Conservation (phyloP, 495 filamentous ascomycete genomes). For the Amorphotheca resinae region DNA sequence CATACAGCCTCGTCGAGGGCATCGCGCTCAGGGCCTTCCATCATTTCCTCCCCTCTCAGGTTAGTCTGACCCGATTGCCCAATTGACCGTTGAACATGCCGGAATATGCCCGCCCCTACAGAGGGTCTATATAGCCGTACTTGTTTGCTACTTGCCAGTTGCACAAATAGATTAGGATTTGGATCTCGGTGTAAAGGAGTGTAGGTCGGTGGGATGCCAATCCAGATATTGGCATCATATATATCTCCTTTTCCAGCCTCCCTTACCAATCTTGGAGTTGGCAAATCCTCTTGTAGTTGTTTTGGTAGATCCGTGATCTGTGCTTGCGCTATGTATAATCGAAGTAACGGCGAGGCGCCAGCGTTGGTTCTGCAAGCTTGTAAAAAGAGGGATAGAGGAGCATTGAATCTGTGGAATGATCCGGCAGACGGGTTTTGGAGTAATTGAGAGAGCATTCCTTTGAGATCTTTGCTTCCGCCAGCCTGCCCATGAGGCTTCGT, state of each 20-base stretch:
- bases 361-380: neutral
- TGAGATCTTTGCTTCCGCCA: neutral
- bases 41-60: slow-evolving; percentile 84
- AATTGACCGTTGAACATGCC: slow-evolving; percentile 35
- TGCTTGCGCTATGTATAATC: slow-evolving; percentile 77
- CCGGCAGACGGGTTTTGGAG: neutral
- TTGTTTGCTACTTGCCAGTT: slow-evolving; percentile 61
- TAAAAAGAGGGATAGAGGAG: slow-evolving; percentile 14
- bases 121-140: slow-evolving; percentile 57
- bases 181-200: slow-evolving; percentile 88
- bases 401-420: slow-evolving; percentile 15
- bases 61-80: slow-evolving; percentile 35
- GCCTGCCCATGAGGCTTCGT: neutral
- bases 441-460: neutral
- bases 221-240: slow-evolving; percentile 78
- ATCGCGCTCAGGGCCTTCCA: slow-evolving; percentile 60
- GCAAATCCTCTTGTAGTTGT: slow-evolving; percentile 49
- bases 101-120: slow-evolving; percentile 49
- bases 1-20: slow-evolving; percentile 59
- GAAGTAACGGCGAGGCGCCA: neutral
- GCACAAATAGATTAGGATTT: slow-evolving; percentile 86
- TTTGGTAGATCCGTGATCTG: slow-evolving; percentile 52
- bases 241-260: slow-evolving; percentile 57
- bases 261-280: slow-evolving; percentile 50
- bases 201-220: slow-evolving; percentile 72